Base-by-base conservation (phyloP, 129 eudicot genomes). In the Rutidosis leptorrhynchoides region DNA sequence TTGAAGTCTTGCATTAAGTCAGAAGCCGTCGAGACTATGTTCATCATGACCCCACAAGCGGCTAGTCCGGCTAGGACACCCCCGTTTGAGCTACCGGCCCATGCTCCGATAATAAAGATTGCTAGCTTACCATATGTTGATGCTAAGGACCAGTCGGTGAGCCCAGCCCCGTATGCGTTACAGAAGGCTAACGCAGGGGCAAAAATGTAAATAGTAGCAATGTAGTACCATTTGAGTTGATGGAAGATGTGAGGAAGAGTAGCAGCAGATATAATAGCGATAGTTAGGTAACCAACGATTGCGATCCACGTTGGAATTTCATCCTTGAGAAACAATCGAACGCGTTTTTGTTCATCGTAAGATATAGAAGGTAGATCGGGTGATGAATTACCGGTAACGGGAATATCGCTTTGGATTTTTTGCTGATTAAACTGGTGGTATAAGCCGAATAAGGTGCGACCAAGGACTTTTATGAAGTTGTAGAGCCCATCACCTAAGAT, bases 1-100 rank as follows among this genome's bases (percentile, higher is more conserved):
- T 92, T 92, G 79, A 92, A 92, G 71, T 92, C 98, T 66, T 88
- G 96, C 67, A n/a, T n/a, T n/a, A n/a, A n/a, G n/a, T n/a, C n/a
- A n/a, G n/a, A n/a, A n/a, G n/a, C n/a, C n/a, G n/a, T 92, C 0
- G 96, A 73, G 28, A 92, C 96, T 2, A 92, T 92, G 73, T 92
- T 92, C 96, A 92, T 92, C 96, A 92, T 92, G 77, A 88, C 96
- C 17, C 98, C 98, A 54, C 98, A 88, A 0, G 98, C 91, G 23
- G 95, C 98, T 69, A 92, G 45, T 3, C 98, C 98, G 0, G 96
- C 95, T 29, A 92, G 81, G 40, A 92, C 88, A 6, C 98, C 95
- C 5, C 96, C 98, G 19, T 85, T 81, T 21, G 74, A 6, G 21
- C 83, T 69, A 40, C 96, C 98, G 4, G 91, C 98, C 98, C 98